phyloP scores from a whole-genome alignment of 1,284 basidiomycete genomes.

The Anthracocystis walkeri region DNA sequence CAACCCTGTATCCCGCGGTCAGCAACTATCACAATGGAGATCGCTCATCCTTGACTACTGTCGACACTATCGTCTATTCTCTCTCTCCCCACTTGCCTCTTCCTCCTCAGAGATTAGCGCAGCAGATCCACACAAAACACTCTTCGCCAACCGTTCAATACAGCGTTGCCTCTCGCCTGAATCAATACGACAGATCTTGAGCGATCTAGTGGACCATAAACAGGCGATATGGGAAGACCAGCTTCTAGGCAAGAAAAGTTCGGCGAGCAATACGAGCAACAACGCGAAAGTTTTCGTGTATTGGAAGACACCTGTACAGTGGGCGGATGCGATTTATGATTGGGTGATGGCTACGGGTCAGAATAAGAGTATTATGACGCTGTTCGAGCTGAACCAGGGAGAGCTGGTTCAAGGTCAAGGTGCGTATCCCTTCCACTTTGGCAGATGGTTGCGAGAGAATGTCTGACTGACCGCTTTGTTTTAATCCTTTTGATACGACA shows the following conservation, averaged over 20 bases:
- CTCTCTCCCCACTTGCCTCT: constrained; percentile 65
- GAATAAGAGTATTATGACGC: constrained; percentile 73
- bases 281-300: constrained; percentile 70
- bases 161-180: constrained; percentile 39
- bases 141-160: constrained; percentile 44
- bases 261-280: no score
- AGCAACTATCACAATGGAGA: constrained; percentile 72
- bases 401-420: constrained; percentile 69
- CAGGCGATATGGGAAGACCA: constrained; percentile 41
- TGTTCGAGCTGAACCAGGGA: constrained; percentile 74
- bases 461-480: not conserved
- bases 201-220: constrained; percentile 56
- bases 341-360: constrained; percentile 74
- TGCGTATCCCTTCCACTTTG: constrained; percentile 1
- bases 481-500: constrained; percentile 32
- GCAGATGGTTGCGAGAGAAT: not conserved
- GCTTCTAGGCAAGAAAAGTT: constrained; percentile 21
- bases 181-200: constrained; percentile 45
- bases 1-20: constrained; percentile 71
- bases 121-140: constrained; percentile 21
- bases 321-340: constrained; percentile 72
- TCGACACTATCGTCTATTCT: constrained; percentile 70
- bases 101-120: not conserved
- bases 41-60: constrained; percentile 71
- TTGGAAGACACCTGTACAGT: constrained; percentile 74